phyloP scores from a whole-genome alignment of 2,329 filamentous ascomycete species.

The Xylaria sp. region DNA sequence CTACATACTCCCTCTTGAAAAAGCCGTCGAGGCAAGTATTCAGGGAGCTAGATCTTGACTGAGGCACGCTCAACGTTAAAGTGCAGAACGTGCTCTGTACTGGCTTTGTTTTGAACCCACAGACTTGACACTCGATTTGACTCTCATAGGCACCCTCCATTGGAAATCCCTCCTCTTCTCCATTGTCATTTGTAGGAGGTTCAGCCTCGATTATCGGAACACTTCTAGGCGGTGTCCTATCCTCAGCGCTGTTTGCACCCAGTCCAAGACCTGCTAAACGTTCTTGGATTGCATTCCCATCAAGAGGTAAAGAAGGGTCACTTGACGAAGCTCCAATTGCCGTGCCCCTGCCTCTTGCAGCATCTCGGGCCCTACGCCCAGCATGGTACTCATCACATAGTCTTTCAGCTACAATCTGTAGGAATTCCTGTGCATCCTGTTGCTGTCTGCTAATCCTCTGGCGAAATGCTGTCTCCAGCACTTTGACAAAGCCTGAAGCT shows the following conservation, averaged over 20 bases:
- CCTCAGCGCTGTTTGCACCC: conserved; percentile 22
- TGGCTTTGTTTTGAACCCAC: conserved; percentile 86
- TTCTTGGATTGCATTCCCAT: conserved; percentile 40
- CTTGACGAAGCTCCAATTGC: conserved; percentile 11
- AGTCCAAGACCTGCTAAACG: conserved; percentile 40
- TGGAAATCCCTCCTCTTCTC: conserved; percentile 75
- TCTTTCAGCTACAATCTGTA: conserved; percentile 91
- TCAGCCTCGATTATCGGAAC: conserved; percentile 29
- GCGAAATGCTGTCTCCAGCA: conserved; percentile 83
- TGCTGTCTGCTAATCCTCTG: conserved; percentile 93
- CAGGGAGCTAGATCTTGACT: conserved; percentile 78
- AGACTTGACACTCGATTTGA: conserved; percentile 92
- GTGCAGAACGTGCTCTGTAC: conserved; percentile 87
- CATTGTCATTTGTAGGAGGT: conserved; percentile 37
- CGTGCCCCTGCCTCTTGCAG: conserved; percentile 51
- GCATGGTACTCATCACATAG: conserved; percentile 94
- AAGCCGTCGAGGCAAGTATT: conserved; percentile 91
- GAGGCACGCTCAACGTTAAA: conserved; percentile 88
- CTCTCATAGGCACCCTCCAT: conserved; percentile 92
- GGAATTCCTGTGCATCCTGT: conserved; percentile 96
- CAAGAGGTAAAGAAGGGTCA: conserved; percentile 29
- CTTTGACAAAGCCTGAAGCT: conserved; percentile 80
- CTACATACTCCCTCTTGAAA: conserved; percentile 93
- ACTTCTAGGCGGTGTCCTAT: background rate
- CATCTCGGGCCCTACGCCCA: conserved; percentile 72